Evolutionary conservation across 495 filamentous ascomycete genomes (phyloP), one percentile per base, ranked within the genome.

Genomic region (Evernia prunastri): DNA sequence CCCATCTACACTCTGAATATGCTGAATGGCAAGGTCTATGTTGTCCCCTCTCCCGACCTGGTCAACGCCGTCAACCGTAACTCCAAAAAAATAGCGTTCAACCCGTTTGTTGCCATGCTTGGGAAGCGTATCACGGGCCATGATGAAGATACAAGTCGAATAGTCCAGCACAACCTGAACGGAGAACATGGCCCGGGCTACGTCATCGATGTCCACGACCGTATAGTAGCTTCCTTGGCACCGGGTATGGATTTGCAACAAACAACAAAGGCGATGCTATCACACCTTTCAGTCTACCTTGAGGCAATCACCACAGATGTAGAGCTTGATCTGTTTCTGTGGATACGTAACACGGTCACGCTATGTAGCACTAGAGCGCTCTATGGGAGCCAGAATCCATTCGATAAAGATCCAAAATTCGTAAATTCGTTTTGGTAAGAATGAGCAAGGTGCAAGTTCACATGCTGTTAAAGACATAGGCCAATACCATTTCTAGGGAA

Each of bases 1-100:
- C 75, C 76, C 3, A 76, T 80, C 47, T 79, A 78, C 70, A 73
- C 74, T 6, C 67, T 82, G 37, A 70, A 77, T 13, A 74, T 80
- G 63, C 65, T 81, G 40, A 68, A 71, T 58, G 68, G 61, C 40
- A 79, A 79, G 40, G 66, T 76, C 27, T 83, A 84, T 66, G 59
- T 82, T 18, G 68, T 82, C 15, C 74, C 68, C 9, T 76, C 79
- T 0, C 74, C 80, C 8, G 66, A 69, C 1, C 66, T 83, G 33
- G 68, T 82, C 23, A 63, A 59, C 20, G 73, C 73, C 0, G 70
- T 81, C 37, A 79, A 81, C 63, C 79, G 78, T 37, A 72, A 75
- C 42, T 64, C 69, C 57, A 72, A 73, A 29, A 71, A 71, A 9
- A 63, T 84, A 35, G 64, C 70, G n/a, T 80, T 84, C 59, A 75